Conservation (phyloP, 2,329 filamentous ascomycete genomes). For the Rutstroemia sp. region DNA sequence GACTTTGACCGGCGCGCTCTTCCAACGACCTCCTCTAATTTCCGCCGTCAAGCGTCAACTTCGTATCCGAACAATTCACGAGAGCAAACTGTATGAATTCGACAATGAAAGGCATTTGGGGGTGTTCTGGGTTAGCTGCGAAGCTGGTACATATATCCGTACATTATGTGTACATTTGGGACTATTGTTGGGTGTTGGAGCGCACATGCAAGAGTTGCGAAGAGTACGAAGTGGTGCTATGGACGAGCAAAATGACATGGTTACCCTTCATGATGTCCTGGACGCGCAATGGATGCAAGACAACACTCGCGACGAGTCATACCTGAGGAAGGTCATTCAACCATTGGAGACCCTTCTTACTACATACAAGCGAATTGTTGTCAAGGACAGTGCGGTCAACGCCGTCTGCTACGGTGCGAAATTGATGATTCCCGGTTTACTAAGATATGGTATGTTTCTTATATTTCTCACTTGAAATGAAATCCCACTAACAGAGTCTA, state of each 20-base stretch:
- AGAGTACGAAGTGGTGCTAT: conserved; percentile 92
- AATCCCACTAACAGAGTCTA: conserved; percentile 21
- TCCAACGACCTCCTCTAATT: conserved; percentile 94
- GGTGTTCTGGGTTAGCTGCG: conserved; percentile 99
- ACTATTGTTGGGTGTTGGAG: conserved; percentile 69
- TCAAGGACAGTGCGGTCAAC: conserved; percentile 95
- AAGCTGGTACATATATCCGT: conserved; percentile 97
- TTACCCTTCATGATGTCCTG: conserved; percentile 90
- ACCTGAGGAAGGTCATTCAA: conserved; percentile 83
- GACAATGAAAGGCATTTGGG: conserved; percentile 96
- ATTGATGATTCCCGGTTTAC: conserved; percentile 93
- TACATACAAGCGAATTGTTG: conserved; percentile 92
- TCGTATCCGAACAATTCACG: conserved; percentile 95
- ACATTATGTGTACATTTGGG: conserved; percentile 94
- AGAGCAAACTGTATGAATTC: conserved; percentile 94
- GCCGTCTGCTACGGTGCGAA: conserved; percentile 98
- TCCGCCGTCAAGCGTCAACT: conserved; percentile 98
- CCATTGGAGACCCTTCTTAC: conserved; percentile 89
- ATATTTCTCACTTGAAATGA: not conserved
- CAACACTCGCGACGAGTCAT: conserved; percentile 91
- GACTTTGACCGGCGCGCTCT: conserved; percentile 91
- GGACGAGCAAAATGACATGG: conserved; percentile 82
- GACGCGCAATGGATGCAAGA: conserved; percentile 96
- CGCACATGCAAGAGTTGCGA: conserved; percentile 96
- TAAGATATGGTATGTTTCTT: conserved; percentile 68